Percentiles rank a stretch among this genome's conserved stretches.
Evolutionary conservation across 208 protist species (phyloP).

Genomic region (Trichomonas vaginalis): DNA sequence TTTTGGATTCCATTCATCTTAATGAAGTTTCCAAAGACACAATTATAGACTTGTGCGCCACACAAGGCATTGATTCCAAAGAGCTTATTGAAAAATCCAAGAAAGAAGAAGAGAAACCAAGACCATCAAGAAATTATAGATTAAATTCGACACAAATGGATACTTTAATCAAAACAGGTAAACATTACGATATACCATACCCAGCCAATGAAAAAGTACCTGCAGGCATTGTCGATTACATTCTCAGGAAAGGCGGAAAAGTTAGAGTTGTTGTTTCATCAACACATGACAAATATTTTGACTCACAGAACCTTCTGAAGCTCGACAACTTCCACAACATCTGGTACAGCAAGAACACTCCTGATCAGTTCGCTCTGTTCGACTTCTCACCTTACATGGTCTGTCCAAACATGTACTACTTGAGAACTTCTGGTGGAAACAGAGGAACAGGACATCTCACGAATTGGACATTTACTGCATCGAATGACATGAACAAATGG

Average conservation of each 20-base stretch:
- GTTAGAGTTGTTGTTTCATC: neutral
- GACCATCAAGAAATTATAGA: neutral
- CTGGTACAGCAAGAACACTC: neutral
- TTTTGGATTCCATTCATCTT: neutral
- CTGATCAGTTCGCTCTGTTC: neutral
- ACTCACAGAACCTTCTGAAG: neutral
- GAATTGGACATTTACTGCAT: neutral
- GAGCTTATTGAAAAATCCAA: neutral
- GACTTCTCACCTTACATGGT: neutral
- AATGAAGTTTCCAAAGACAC: neutral
- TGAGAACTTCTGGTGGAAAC: neutral
- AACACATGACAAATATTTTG: neutral
- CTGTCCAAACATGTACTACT: neutral
- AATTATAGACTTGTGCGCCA: neutral
- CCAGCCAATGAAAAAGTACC: neutral
- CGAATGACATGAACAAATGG: neutral
- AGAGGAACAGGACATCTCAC: neutral
- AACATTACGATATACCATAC: neutral
- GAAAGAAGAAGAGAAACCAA: neutral
- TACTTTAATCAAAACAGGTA: neutral
- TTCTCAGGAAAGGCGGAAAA: neutral
- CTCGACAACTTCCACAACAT: neutral
- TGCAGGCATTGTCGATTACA: neutral
- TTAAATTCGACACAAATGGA: neutral
- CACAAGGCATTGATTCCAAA: neutral